Evolutionary conservation across 768 basidiomycete genomes (phyloP).

Genomic region (Botryobasidium botryosum): DNA sequence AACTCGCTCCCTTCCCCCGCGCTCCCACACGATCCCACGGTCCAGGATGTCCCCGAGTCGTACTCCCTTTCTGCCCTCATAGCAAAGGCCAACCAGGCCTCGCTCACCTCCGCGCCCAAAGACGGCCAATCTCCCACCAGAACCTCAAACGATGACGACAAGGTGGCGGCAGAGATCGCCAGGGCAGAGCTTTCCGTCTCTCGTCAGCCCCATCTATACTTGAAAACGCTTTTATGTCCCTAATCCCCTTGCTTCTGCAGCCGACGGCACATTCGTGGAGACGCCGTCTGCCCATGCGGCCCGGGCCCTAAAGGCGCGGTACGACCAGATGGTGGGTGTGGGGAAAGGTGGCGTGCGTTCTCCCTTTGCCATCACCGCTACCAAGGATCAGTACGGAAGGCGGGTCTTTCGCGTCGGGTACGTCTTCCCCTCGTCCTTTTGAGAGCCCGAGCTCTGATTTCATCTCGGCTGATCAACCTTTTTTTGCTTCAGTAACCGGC

Average conservation of each 20-base stretch:
- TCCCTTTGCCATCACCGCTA: slow-evolving; percentile 68
- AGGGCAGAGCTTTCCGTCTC: too few relatives aligned
- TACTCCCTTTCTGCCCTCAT: too few relatives aligned
- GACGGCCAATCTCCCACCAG: too few relatives aligned
- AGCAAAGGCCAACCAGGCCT: too few relatives aligned
- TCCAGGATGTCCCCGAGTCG: too few relatives aligned
- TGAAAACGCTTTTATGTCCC: too few relatives aligned
- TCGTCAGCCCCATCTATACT: too few relatives aligned
- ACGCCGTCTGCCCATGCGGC: slow-evolving; percentile 63
- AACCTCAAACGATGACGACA: too few relatives aligned
- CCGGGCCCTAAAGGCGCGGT: slow-evolving; percentile 51
- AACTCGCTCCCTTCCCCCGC: too few relatives aligned
- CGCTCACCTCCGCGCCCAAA: too few relatives aligned
- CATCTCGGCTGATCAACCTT: background rate
- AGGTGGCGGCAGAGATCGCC: too few relatives aligned
- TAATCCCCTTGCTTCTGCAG: slow-evolving; percentile 29
- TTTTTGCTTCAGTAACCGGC: background rate
- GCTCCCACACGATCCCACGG: too few relatives aligned
- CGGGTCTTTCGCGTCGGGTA: slow-evolving; percentile 65
- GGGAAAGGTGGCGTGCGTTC: slow-evolving; percentile 39
- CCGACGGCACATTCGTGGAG: slow-evolving; percentile 63
- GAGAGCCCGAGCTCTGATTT: background rate
- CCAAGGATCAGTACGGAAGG: slow-evolving; percentile 66
- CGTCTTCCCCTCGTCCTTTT: slow-evolving; percentile 17
- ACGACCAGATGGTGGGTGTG: slow-evolving; percentile 54